Base-by-base conservation (phyloP, 768 basidiomycete species). In the Suillus cothurnatus region DNA sequence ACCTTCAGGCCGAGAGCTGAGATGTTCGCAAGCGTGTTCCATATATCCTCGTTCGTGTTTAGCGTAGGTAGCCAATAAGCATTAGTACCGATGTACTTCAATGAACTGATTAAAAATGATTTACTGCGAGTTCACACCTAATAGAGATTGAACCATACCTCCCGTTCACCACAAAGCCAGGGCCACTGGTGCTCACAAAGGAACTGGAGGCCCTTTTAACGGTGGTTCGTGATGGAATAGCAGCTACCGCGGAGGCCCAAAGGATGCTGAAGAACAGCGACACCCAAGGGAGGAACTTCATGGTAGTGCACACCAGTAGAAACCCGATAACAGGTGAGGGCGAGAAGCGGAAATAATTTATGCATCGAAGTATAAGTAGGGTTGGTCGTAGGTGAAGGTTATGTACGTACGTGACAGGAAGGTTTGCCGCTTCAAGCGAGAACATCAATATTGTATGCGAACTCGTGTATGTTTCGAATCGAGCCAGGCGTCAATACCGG, bases 51-150 rank as follows among this genome's bases (percentile, higher is more conserved):
- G 56, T 83, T 73, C 32, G 79, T 72, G 70, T 88, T 88, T 39
- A 91, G 71, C 49, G 79, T 74, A 36, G 82, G 75, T 39, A 92
- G 70, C 90, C 90, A 92, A 75, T 90, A 90, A 2, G 84, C 86
- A 64, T 88, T 88, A 1, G 90, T 89, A 19, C 88, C 85, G 14
- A 82, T 71, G 64, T 80, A 85, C 47, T 69, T 67, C 63, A 85
- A 79, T 17, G 76, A 61, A 58, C 82, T 83, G 68, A 28, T 61
- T 9, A 61, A 55, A 52, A 52, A 78, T 64, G 76, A 68, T 58
- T 76, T n/a, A 74, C 2, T 70, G 65, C 65, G 78, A 74, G 67
- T 17, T 12, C 61, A 57, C 52, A 31, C 21, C 4, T 36, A 55
- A 61, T 47, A 58, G 53, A 56, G 17, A 43, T 28, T 21, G 17